Conservation (phyloP, 805 yeast genomes). For the Candida incommunis region DNA sequence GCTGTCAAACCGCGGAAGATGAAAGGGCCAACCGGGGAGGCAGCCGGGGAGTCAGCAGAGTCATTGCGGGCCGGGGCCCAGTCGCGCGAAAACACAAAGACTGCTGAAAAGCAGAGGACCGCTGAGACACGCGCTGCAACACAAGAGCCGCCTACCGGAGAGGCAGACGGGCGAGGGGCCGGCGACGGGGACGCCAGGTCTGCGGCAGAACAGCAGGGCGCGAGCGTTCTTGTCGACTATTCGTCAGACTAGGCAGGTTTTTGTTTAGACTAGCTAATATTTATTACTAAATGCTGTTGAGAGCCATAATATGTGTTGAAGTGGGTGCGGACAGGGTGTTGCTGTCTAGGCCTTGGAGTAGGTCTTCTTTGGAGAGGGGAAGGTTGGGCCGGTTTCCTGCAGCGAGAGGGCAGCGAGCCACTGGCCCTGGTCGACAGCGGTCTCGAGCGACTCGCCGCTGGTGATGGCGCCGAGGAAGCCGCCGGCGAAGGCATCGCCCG, state of each 20-base stretch:
- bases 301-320: not conserved
- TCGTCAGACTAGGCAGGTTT: not conserved
- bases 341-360: slow-evolving; percentile 17
- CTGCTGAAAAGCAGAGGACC: no score
- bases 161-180: no score
- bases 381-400: slow-evolving; percentile 90
- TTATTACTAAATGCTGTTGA: not conserved
- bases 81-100: no score
- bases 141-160: no score
- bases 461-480: slow-evolving; percentile 88
- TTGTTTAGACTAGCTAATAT: not conserved
- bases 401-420: slow-evolving; percentile 90
- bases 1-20: no score
- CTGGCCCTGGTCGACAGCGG: slow-evolving; percentile 50
- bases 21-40: no score
- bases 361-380: slow-evolving; percentile 63
- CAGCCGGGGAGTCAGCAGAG: no score
- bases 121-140: no score
- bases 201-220: no score
- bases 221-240: not conserved
- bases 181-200: no score
- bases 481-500: slow-evolving; percentile 50
- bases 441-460: slow-evolving; percentile 45
- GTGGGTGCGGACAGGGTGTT: not conserved
- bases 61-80: no score